phyloP scores from a whole-genome alignment of 345 rosid species.

The Draba incana region DNA sequence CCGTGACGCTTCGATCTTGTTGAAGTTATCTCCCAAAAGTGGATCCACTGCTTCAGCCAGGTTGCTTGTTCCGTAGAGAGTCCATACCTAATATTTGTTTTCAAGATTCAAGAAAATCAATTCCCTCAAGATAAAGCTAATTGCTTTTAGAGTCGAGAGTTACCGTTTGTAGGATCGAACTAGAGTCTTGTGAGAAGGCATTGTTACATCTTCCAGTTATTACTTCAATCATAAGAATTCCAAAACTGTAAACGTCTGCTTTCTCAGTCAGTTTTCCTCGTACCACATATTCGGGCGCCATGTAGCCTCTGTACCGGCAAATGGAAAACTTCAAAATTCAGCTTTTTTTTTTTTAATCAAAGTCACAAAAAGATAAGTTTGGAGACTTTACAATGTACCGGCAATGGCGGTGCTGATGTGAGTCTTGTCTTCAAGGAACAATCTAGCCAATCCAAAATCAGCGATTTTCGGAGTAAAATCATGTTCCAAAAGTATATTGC shows the following conservation, averaged over 20 bases:
- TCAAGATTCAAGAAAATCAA: constrained; percentile 32
- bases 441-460: constrained; percentile 91
- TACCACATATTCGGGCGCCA: constrained; percentile 89
- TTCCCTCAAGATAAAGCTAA: too few relatives aligned
- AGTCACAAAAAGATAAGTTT: neutral
- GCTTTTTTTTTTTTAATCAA: neutral
- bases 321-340: neutral
- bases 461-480: constrained; percentile 75
- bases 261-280: constrained; percentile 79
- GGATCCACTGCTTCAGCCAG: constrained; percentile 69
- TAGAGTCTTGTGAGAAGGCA: constrained; percentile 44
- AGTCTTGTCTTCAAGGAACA: constrained; percentile 67
- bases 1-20: constrained; percentile 50
- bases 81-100: constrained; percentile 59
- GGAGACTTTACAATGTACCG: constrained; percentile 74
- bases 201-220: constrained; percentile 62
- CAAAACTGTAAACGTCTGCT: constrained; percentile 86
- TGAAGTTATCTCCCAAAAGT: constrained; percentile 48
- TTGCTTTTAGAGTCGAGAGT: constrained; percentile 12
- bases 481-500: constrained; percentile 72
- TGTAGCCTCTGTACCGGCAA: constrained; percentile 67
- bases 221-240: constrained; percentile 76
- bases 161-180: constrained; percentile 67
- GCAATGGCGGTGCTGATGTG: constrained; percentile 80
- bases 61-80: constrained; percentile 47